Evolutionary conservation across 129 eudicot species (phyloP).

Genomic region (Gnaphalium uliginosum): DNA sequence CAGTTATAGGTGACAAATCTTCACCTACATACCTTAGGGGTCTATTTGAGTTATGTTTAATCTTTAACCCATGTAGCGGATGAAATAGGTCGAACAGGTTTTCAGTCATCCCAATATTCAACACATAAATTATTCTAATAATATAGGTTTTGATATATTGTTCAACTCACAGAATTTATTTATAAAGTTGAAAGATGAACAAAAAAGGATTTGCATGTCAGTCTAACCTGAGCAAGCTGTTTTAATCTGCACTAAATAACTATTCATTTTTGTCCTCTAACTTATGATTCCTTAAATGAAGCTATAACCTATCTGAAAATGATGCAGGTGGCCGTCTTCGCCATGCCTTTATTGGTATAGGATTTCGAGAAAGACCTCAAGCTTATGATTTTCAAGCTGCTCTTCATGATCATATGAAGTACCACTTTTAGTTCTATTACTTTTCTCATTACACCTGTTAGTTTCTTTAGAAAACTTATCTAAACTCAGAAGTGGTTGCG

Average conservation of each 20-base stretch:
- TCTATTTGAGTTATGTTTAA: neutral
- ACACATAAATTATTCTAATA: neutral
- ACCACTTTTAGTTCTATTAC: conserved; percentile 27
- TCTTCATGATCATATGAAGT: conserved; percentile 99
- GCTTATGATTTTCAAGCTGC: conserved; percentile 99
- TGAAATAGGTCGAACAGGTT: neutral
- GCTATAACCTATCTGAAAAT: conserved; percentile 15
- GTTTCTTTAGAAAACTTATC: neutral
- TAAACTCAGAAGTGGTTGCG: neutral
- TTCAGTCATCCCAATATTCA: neutral
- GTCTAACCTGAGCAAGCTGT: neutral
- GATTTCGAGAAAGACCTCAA: conserved; percentile 94
- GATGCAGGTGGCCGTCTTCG: conserved; percentile 86
- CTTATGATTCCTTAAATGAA: conserved; percentile 12
- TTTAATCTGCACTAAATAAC: neutral
- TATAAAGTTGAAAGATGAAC: neutral
- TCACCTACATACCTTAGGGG: neutral
- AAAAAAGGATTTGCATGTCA: neutral
- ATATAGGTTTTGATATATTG: neutral
- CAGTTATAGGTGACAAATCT: neutral
- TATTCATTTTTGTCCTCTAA: neutral
- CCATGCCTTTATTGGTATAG: conserved; percentile 96
- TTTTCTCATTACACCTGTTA: neutral
- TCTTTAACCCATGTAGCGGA: neutral
- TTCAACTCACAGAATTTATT: neutral